Base-by-base conservation (phyloP, 2,329 filamentous ascomycete genomes). In the Calonectria crousiana region DNA sequence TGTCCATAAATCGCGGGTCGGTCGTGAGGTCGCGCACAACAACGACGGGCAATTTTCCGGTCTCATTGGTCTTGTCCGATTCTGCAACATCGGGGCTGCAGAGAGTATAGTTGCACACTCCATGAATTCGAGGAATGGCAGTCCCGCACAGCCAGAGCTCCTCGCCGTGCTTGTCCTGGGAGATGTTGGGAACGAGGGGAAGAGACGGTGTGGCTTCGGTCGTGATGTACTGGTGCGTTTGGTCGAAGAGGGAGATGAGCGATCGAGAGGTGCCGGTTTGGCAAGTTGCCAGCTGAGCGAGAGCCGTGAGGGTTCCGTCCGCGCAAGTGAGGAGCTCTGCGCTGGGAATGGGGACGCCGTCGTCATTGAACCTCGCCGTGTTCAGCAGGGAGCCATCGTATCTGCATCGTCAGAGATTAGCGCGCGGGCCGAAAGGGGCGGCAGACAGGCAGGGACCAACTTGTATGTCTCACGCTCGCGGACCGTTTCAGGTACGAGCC, bases 231-330 rank as follows among this genome's bases (percentile, higher is more conserved):
- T 91, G 88, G 58, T 84, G 78, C 6, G 83, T 82, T 6, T 80
- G 81, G 75, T 90, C 89, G 74, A 91, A 90, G 23, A 91, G 81
- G 1, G 89, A 90, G 62, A 91, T 84, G 28, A 90, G 77, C 20
- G 84, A 82, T 36, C 88, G 85, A 26, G 83, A 80, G 6, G 83
- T 84, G n/a, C 85, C 82, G 5, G 90, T 81, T 18, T 86, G 84
- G 67, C 86, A 80, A 6, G 85, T 83, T 1, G 84, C 88, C 6
- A 90, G 84, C 77, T 90, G 88, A 26, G 89, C 88, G 67, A 90
- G 86, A 8, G 87, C 85, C 1, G 87, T 89, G 56, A 91, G 83
- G 66, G 82, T 81, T 13, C 82, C 76, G 68, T 88, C 86, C n/a
- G 77, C 74, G 58, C 82, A 83, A 13, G 81, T 78, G 3, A 75